Evolutionary conservation across 495 filamentous ascomycete species (phyloP).

Genomic region (Penicillium crystallinum): DNA sequence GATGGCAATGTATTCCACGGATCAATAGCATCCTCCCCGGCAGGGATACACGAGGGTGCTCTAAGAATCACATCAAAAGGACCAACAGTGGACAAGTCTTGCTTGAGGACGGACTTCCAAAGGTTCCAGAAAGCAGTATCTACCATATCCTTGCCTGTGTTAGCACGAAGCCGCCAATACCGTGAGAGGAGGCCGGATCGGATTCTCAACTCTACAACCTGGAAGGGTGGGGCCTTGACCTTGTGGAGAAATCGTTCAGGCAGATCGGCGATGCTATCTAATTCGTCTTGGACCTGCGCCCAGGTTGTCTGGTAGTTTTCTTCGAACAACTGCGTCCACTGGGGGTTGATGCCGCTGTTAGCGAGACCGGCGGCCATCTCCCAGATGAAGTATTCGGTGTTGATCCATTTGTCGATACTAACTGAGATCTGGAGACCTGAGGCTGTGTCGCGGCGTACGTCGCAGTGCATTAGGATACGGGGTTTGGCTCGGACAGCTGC

Average conservation of each 20-base stretch:
- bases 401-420: constrained; percentile 1
- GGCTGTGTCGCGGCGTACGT: not conserved
- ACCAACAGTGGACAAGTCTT: not conserved
- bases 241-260: not conserved
- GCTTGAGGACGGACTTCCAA: not conserved
- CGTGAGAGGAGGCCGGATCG: not conserved
- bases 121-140: not conserved
- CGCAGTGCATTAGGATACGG: not conserved
- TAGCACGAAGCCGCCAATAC: not conserved
- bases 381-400: constrained; percentile 4
- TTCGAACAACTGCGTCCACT: not conserved
- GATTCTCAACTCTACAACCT: not conserved
- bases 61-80: not conserved
- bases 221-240: not conserved
- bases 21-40: not conserved
- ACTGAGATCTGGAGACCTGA: not conserved
- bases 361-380: constrained; percentile 1
- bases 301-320: not conserved
- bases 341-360: not conserved
- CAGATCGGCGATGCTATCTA: not conserved
- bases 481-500: not conserved
- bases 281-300: not conserved
- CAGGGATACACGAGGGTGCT: not conserved
- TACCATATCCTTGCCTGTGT: not conserved
- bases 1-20: not conserved